Conservation (phyloP, 768 basidiomycete genomes). For the Strobilomyces confusus region DNA sequence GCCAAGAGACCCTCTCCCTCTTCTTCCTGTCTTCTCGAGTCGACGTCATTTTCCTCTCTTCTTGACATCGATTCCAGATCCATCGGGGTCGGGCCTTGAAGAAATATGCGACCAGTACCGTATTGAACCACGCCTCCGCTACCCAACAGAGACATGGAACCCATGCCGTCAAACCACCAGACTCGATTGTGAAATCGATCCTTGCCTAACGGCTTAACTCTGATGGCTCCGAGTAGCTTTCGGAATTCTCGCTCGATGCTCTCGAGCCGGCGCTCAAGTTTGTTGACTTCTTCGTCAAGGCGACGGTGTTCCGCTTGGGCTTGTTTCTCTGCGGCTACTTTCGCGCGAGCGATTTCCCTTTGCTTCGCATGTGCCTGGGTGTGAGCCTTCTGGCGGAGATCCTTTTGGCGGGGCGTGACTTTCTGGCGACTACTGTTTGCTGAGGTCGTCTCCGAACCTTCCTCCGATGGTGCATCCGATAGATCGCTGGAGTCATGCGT, state of each 20-base stretch:
- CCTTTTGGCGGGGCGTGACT: conserved; percentile 47
- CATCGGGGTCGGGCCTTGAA: conserved; percentile 87
- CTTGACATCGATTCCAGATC: conserved; percentile 71
- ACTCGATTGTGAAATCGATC: conserved; percentile 94
- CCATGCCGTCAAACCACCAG: conserved; percentile 99
- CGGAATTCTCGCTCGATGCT: conserved; percentile 93
- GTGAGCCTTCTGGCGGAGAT: conserved; percentile 49
- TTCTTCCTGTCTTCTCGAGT: conserved; percentile 62
- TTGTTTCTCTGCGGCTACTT: conserved; percentile 76
- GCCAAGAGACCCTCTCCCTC: conserved; percentile 86
- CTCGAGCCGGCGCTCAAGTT: conserved; percentile 75
- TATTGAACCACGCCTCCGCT: conserved; percentile 78
- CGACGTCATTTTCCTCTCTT: conserved; percentile 50
- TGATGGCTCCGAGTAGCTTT: conserved; percentile 76
- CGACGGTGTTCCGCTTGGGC: conserved; percentile 79
- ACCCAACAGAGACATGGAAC: conserved; percentile 73
- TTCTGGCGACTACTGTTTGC: conserved; percentile 39
- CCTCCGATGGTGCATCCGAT: conserved; percentile 66
- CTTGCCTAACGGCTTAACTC: conserved; percentile 84
- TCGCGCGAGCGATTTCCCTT: conserved; percentile 72
- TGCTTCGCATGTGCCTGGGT: conserved; percentile 68
- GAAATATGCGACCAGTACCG: conserved; percentile 84
- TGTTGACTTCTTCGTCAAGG: conserved; percentile 84
- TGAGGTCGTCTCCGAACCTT: conserved; percentile 56
- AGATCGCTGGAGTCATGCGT: conserved; percentile 70